Conservation (phyloP, 108 stramenopile species). For the Cyclotella kingstonii region DNA sequence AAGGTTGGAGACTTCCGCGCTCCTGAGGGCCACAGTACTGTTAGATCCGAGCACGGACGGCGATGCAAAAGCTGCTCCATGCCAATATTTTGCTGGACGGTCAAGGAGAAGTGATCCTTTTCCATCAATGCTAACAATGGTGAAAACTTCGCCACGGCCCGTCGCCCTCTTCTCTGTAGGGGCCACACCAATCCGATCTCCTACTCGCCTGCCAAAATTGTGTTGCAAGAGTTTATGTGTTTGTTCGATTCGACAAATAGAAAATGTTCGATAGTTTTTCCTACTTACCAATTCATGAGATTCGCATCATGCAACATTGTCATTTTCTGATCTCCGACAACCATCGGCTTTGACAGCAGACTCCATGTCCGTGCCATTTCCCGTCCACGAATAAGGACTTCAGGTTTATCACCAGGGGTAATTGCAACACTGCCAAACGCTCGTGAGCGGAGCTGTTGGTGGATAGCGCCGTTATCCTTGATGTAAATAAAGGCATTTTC, state of each 20-base stretch:
- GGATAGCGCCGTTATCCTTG: slow-evolving; percentile 55
- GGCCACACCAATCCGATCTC: slow-evolving; percentile 59
- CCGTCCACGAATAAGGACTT: slow-evolving; percentile 34
- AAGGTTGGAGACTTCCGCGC: slow-evolving; percentile 60
- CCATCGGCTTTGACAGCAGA: slow-evolving; percentile 37
- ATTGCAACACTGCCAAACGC: slow-evolving; percentile 35
- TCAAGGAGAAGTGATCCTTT: slow-evolving; percentile 43
- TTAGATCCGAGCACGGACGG: neutral
- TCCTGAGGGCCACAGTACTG: slow-evolving; percentile 35
- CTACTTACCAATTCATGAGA: no score
- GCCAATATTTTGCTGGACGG: slow-evolving; percentile 21
- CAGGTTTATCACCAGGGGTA: slow-evolving; percentile 15
- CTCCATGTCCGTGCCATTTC: slow-evolving; percentile 51
- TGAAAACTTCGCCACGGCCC: slow-evolving; percentile 49
- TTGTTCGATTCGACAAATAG: no score
- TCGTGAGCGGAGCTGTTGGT: slow-evolving; percentile 33
- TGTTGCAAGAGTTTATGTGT: no score
- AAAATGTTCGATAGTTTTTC: no score
- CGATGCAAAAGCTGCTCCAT: slow-evolving; percentile 39
- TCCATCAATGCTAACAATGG: slow-evolving; percentile 31
- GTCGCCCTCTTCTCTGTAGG: slow-evolving; percentile 38
- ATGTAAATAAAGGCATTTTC: slow-evolving; percentile 54
- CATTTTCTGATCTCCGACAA: slow-evolving; percentile 26
- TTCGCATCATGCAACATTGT: slow-evolving; percentile 49
- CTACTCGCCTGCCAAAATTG: slow-evolving; percentile 40